Percentiles rank a stretch among this genome's conserved stretches.
Evolutionary conservation across 768 basidiomycete genomes (phyloP).

Genomic region (Mycena venus): DNA sequence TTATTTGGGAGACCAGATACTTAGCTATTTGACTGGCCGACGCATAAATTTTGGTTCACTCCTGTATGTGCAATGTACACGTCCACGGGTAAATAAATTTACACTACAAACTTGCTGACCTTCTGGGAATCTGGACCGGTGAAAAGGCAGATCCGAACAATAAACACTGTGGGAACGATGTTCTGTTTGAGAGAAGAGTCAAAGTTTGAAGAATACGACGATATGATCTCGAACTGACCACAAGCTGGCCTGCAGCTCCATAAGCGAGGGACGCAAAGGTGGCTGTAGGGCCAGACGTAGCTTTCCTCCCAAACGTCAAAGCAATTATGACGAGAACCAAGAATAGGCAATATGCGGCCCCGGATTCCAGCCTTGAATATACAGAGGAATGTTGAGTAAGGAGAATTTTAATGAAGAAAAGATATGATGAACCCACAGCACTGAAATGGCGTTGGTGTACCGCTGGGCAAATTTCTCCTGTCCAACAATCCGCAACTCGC

Average conservation of each 20-base stretch:
- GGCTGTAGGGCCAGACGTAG: not conserved
- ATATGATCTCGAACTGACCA: slow-evolving; percentile 9
- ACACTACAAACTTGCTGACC: too few relatives aligned
- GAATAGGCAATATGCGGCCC: not conserved
- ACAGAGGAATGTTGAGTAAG: too few relatives aligned
- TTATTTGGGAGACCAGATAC: too few relatives aligned
- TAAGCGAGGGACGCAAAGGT: not conserved
- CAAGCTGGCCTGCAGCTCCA: slow-evolving; percentile 2
- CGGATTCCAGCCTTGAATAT: slow-evolving; percentile 13
- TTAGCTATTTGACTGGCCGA: too few relatives aligned
- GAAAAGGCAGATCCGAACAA: too few relatives aligned
- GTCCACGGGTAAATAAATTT: too few relatives aligned
- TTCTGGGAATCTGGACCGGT: too few relatives aligned
- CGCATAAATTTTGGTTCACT: too few relatives aligned
- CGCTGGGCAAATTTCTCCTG: not conserved
- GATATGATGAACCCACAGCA: not conserved
- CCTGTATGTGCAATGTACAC: too few relatives aligned
- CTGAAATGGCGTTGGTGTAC: not conserved
- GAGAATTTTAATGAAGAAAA: not conserved
- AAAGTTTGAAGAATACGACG: too few relatives aligned
- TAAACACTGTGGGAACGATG: too few relatives aligned
- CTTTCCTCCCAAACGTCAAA: not conserved
- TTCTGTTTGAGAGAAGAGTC: too few relatives aligned
- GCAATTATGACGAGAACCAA: not conserved
- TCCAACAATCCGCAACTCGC: not conserved